A percentile compares a stretch with the other conserved stretches of the same genome.
phyloP scores from a whole-genome alignment of 83 land plant species.

The Diphasiastrum complanatum region DNA sequence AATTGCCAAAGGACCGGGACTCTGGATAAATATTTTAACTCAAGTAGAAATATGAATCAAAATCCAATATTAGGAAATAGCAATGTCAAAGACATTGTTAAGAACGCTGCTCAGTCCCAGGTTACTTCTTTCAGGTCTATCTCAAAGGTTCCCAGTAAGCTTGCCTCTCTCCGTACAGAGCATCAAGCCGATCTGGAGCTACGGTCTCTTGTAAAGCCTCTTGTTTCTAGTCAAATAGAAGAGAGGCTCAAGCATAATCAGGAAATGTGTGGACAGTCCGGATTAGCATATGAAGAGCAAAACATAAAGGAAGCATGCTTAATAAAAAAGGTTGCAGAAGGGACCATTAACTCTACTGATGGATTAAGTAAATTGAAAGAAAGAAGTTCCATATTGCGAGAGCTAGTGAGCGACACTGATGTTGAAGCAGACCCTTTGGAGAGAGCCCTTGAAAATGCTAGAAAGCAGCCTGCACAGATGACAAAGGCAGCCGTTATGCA shows the following conservation, averaged over 20 bases:
- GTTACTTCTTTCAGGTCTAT: no score
- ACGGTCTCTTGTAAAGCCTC: neutral
- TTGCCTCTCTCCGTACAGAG: constrained; percentile 9
- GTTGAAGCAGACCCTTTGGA: constrained; percentile 9
- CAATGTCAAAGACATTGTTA: no score
- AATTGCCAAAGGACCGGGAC: no score
- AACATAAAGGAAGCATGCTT: no score
- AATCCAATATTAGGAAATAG: no score
- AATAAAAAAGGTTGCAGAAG: no score
- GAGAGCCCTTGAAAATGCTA: constrained; percentile 13
- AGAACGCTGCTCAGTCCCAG: no score
- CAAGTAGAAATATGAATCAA: no score
- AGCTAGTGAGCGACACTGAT: constrained; percentile 23
- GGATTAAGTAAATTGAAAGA: no score
- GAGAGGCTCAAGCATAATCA: constrained; percentile 1
- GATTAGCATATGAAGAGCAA: no score
- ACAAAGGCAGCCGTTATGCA: constrained; percentile 5
- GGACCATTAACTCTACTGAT: no score
- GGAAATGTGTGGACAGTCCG: neutral
- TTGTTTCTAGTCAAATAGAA: neutral
- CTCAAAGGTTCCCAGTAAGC: constrained; percentile 13
- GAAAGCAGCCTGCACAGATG: neutral
- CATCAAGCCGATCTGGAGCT: constrained; percentile 12
- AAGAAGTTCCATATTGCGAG: constrained; percentile 11
- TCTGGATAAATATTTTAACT: no score